Percentiles rank a stretch among this genome's conserved stretches.
These are phyloP conservation scores for Phytophthora ohioensis DNA, from an alignment of 352 stramenopile species.

Conservation along the genomic window DNA sequence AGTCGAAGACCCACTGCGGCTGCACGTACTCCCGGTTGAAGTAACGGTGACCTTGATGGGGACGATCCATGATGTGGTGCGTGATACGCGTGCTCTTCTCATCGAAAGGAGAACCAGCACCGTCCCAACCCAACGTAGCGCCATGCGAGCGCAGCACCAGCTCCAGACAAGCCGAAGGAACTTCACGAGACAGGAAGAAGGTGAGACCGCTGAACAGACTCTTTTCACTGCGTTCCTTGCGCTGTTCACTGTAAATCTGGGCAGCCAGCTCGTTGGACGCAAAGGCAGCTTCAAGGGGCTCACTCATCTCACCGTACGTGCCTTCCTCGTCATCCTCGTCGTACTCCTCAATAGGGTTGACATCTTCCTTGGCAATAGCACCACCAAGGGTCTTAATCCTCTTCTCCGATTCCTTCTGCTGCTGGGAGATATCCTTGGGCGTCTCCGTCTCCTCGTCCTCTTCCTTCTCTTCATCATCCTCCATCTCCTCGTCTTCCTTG, in stretches of 20 bases:
- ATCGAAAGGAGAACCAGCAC: slow-evolving; percentile 90
- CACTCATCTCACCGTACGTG: slow-evolving; percentile 89
- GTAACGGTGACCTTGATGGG: slow-evolving; percentile 90
- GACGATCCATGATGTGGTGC: slow-evolving; percentile 97
- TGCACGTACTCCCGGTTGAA: slow-evolving; percentile 98
- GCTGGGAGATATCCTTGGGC: slow-evolving; percentile 56
- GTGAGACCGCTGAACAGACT: slow-evolving; percentile 83
- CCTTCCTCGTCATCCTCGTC: slow-evolving; percentile 74
- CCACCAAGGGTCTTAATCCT: slow-evolving; percentile 78
- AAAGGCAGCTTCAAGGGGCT: slow-evolving; percentile 92
- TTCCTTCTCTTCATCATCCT: slow-evolving; percentile 39
- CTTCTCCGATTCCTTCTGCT: slow-evolving; percentile 92
- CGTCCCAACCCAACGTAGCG: slow-evolving; percentile 96
- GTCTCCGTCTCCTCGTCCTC: slow-evolving; percentile 44
- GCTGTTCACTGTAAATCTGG: slow-evolving; percentile 82
- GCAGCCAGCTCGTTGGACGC: slow-evolving; percentile 80
- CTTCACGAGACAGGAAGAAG: slow-evolving; percentile 96
- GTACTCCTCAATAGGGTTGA: slow-evolving; percentile 68
- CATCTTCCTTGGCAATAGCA: slow-evolving; percentile 45
- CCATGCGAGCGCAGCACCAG: slow-evolving; percentile 96
- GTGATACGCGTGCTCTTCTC: slow-evolving; percentile 95
- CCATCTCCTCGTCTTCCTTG: slow-evolving; percentile 44
- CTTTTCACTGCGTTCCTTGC: slow-evolving; percentile 80
- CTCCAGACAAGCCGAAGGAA: slow-evolving; percentile 95
- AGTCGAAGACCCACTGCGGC: slow-evolving; percentile 99